Conservation (phyloP, 140 eudicot species). For the Cichorium intybus region DNA sequence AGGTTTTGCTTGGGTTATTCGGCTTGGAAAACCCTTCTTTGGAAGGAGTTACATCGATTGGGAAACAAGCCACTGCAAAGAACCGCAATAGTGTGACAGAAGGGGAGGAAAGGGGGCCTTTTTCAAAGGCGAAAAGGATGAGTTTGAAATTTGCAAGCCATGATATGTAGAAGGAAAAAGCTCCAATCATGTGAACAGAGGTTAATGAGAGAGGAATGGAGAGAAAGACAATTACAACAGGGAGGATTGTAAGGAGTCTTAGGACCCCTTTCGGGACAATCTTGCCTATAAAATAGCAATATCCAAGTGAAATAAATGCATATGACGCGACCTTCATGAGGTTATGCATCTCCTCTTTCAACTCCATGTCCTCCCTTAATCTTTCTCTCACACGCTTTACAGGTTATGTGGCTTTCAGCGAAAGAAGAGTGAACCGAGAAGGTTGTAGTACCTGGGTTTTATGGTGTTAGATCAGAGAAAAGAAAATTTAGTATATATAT, state of each 20-base stretch:
- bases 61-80: not conserved
- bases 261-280: constrained; percentile 24
- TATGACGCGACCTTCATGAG: constrained; percentile 33
- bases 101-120: constrained; percentile 41
- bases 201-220: constrained; percentile 28
- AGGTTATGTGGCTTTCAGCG: not conserved
- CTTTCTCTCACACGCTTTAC: not conserved
- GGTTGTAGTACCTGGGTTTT: not conserved
- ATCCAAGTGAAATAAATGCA: constrained; percentile 27
- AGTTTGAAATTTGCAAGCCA: constrained; percentile 61
- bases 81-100: constrained; percentile 18
- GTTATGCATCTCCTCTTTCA: constrained; percentile 17
- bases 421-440: not conserved
- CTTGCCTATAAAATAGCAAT: constrained; percentile 36
- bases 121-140: constrained; percentile 34
- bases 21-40: not conserved
- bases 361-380: not conserved
- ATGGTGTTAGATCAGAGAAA: not conserved
- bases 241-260: constrained; percentile 36
- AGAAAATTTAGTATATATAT: not conserved
- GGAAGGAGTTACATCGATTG: not conserved
- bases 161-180: constrained; percentile 33
- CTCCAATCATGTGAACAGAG: constrained; percentile 25
- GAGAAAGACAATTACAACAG: constrained; percentile 26
- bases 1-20: not conserved